Evolutionary conservation across 371 early-diverging fungal species (phyloP), one percentile per base, ranked within the genome.

Genomic region (Actinomucor elegans): DNA sequence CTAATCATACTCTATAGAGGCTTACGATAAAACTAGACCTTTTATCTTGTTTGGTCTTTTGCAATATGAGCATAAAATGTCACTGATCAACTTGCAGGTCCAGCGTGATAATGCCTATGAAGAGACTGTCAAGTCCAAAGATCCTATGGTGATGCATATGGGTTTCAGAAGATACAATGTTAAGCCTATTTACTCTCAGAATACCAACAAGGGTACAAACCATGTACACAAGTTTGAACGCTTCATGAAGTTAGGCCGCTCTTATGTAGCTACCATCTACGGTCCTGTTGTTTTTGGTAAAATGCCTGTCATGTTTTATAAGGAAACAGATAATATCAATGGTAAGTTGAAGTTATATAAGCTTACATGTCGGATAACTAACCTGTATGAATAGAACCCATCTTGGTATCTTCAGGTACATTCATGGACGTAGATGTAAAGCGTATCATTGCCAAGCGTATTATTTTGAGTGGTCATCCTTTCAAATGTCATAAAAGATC

Each of bases 151-250:
- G 6, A 52, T 95, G 40, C 92, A 89, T 56, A 76, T 79, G 59
- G 97, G 97, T 10, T 97, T 93, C 81, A 85, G 98, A 33, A 85
- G 93, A 43, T 93, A 89, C 69, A 69, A 75, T 26, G 90, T 89
- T 17, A 69, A 66, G 8, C 97, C 97, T 14, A 67, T 97, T 47
- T 98, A 89, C 63, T 96, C 96, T 34, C 89, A 93, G 67, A 84
- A 92, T 69, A 80, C 89, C 14, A 89, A 87, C 57, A 84, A 87
- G 51, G 80, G 85, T 14, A 73, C 87, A 20, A 97, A 96, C 67
- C 86, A 93, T 62, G 96, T 97, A n/a, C 92, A 94, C 77, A 94
- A 94, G 79, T 91, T 90, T 57, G 94, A 94, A 63, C 82, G 94
- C n/a, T 97, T 90, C 78, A 68, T 96, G 54, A 83, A 85, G 55